phyloP scores from a whole-genome alignment of 257 asterid species.

The Nicotiana paniculata region DNA sequence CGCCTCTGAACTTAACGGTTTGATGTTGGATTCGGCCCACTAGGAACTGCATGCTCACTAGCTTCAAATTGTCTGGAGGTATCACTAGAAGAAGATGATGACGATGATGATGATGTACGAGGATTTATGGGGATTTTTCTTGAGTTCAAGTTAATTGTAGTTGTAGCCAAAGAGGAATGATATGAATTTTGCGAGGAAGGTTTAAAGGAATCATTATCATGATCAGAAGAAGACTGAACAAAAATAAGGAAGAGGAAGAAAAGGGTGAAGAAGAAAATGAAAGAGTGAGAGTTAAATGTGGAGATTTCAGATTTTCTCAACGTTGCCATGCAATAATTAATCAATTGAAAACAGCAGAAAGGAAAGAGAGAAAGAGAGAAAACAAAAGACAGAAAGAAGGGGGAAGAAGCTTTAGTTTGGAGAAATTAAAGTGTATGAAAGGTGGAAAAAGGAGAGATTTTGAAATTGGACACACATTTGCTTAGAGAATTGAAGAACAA shows the following conservation, averaged over 20 bases:
- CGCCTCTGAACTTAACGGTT: conserved; percentile 28
- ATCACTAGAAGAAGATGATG: not conserved
- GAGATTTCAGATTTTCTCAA: conserved; percentile 9
- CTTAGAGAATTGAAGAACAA: not conserved
- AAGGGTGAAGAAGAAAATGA: not conserved
- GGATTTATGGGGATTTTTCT: not conserved
- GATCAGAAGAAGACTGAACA: not conserved
- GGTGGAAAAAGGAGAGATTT: conserved; percentile 22
- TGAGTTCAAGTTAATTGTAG: not conserved
- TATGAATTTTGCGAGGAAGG: not conserved
- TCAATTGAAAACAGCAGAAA: not conserved
- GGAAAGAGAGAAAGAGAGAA: not conserved
- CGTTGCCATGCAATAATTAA: conserved; percentile 59
- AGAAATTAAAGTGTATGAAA: conserved; percentile 19
- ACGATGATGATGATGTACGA: not conserved
- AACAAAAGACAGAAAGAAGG: not conserved
- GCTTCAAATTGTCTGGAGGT: conserved; percentile 38
- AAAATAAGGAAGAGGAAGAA: not conserved
- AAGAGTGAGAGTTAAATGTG: not conserved
- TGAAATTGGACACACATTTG: conserved; percentile 41
- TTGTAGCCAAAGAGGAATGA: not conserved
- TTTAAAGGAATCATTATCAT: not conserved
- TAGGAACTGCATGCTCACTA: conserved; percentile 69
- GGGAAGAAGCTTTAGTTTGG: conserved; percentile 8
- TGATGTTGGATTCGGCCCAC: conserved; percentile 79